phyloP scores from a whole-genome alignment of 2,329 filamentous ascomycete genomes.

The Simplicillium aogashimaense region DNA sequence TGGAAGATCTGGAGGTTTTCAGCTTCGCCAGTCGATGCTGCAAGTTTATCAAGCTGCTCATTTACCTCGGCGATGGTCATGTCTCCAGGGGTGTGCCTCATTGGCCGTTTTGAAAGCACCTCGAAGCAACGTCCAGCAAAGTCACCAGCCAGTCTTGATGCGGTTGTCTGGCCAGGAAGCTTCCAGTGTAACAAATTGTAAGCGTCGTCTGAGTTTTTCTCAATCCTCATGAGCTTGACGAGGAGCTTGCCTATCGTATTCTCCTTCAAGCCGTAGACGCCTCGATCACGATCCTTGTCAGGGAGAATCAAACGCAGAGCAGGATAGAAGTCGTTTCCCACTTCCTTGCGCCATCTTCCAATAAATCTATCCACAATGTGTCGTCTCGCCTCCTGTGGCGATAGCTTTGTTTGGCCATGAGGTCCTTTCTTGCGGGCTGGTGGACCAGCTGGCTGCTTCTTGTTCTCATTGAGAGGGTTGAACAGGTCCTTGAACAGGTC shows the following conservation, averaged over 20 bases:
- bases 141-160: slow-evolving; percentile 67
- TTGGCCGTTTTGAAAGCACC: slow-evolving; percentile 69
- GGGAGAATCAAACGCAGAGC: slow-evolving; percentile 85
- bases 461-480: slow-evolving; percentile 69
- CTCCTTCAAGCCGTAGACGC: slow-evolving; percentile 92
- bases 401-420: slow-evolving; percentile 46
- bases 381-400: slow-evolving; percentile 67
- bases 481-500: slow-evolving; percentile 71
- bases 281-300: slow-evolving; percentile 83
- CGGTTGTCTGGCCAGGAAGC: slow-evolving; percentile 59
- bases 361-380: slow-evolving; percentile 83
- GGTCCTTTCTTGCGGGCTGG: slow-evolving; percentile 48
- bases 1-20: slow-evolving; percentile 74
- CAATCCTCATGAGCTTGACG: slow-evolving; percentile 88
- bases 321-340: slow-evolving; percentile 88
- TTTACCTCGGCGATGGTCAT: slow-evolving; percentile 91
- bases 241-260: slow-evolving; percentile 80
- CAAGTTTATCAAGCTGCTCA: slow-evolving; percentile 67
- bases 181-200: slow-evolving; percentile 87
- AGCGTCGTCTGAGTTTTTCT: slow-evolving; percentile 81
- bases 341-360: slow-evolving; percentile 73
- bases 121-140: slow-evolving; percentile 87
- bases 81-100: slow-evolving; percentile 57
- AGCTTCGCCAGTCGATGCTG: slow-evolving; percentile 67
- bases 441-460: slow-evolving; percentile 58